phyloP scores from a whole-genome alignment of 148 eudicot genomes.

The Vaccinium darrowii region DNA sequence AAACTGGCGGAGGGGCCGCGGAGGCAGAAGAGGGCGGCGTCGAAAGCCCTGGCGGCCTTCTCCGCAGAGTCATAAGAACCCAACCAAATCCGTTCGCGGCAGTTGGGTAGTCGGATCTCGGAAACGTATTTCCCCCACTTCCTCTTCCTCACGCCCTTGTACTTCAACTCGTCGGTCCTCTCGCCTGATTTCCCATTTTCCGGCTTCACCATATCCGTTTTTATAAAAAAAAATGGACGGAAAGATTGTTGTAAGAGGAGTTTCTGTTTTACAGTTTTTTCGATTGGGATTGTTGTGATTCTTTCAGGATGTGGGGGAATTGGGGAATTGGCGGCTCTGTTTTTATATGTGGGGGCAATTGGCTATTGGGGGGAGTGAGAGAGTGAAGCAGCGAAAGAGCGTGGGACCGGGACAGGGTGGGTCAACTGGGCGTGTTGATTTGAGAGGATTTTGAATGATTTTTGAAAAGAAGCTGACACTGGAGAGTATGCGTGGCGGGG shows the following conservation, averaged over 20 bases:
- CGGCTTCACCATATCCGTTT: conserved; percentile 17
- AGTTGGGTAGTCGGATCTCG: conserved; percentile 75
- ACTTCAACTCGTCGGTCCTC: conserved; percentile 28
- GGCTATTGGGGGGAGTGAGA: background rate
- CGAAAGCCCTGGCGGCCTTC: conserved; percentile 89
- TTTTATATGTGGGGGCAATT: background rate
- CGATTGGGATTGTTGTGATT: background rate
- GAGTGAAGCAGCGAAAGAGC: background rate
- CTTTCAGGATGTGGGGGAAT: background rate
- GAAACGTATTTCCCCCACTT: conserved; percentile 97
- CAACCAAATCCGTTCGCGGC: conserved; percentile 85
- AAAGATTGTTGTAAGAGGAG: too few species aligned
- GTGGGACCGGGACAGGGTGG: background rate
- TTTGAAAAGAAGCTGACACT: background rate
- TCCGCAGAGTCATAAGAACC: conserved; percentile 65
- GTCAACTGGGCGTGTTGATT: conserved; percentile 29
- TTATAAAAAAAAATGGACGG: too few species aligned
- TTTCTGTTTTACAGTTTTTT: background rate
- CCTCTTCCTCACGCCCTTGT: conserved; percentile 77
- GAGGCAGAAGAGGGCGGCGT: conserved; percentile 80
- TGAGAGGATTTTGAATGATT: background rate
- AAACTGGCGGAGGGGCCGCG: conserved; percentile 71
- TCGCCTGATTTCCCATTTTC: background rate
- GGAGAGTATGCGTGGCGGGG: background rate
- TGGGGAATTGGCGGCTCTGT: conserved; percentile 31